A percentile compares a stretch with the other conserved stretches of the same genome.
phyloP scores from a whole-genome alignment of 805 yeast genomes.

The Ogataea philodendri region DNA sequence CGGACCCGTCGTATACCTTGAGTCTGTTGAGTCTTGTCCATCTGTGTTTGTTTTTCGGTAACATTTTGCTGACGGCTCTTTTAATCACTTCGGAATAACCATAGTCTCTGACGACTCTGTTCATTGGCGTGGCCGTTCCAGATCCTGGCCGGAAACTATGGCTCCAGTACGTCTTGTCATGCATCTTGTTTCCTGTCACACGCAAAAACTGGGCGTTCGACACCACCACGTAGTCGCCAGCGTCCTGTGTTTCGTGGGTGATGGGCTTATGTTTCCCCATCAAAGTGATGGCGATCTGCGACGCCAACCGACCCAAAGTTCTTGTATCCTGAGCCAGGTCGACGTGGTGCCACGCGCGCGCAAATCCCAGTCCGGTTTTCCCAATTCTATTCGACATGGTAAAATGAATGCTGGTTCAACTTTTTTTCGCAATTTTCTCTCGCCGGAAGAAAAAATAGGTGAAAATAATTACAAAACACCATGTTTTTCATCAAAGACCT shows the following conservation, averaged over 20 bases:
- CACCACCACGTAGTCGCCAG: conserved; percentile 96
- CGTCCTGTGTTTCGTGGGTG: conserved; percentile 72
- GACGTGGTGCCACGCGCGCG: conserved; percentile 93
- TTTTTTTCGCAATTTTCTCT: conserved; percentile 6
- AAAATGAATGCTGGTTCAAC: conserved; percentile 1
- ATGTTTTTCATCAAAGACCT: conserved; percentile 67
- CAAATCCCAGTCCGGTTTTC: conserved; percentile 45
- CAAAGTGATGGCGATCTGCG: conserved; percentile 79
- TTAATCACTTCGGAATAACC: conserved; percentile 85
- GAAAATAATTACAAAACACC: conserved; percentile 3
- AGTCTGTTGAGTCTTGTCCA: conserved; percentile 76
- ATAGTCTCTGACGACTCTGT: conserved; percentile 65
- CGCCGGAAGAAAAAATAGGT: conserved; percentile 5
- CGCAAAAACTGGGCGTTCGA: conserved; percentile 83
- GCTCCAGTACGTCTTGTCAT: conserved; percentile 80
- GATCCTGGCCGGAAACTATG: conserved; percentile 92
- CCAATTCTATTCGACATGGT: conserved; percentile 49
- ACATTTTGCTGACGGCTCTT: conserved; percentile 93
- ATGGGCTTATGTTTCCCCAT: conserved; percentile 98
- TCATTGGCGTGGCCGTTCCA: conserved; percentile 79
- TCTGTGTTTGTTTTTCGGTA: conserved; percentile 87
- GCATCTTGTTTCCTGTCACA: conserved; percentile 81
- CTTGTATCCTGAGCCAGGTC: conserved; percentile 83
- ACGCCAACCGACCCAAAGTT: conserved; percentile 88
- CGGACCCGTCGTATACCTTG: conserved; percentile 83